Conservation (phyloP, 75 land plant genomes). For the Isoetes taiwanensis region DNA sequence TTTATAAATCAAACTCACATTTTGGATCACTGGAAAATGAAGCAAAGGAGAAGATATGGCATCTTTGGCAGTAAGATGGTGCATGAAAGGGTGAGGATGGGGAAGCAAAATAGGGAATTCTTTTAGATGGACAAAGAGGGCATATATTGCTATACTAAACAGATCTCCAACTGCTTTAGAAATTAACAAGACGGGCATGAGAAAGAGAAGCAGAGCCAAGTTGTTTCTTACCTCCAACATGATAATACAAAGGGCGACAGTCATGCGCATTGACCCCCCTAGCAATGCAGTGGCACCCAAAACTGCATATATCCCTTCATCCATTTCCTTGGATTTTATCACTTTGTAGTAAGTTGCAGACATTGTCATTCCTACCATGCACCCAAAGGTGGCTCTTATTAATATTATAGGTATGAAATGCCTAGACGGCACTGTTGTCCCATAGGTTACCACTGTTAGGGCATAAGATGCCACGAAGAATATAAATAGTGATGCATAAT, state of each 20-base stretch:
- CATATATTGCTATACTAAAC: not conserved
- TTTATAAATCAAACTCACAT: not conserved
- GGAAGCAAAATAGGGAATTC: not conserved
- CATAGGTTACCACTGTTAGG: not conserved
- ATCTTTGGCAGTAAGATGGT: not conserved
- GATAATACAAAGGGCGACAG: not conserved
- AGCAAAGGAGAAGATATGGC: not conserved
- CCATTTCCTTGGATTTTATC: slow-evolving; percentile 4
- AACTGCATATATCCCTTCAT: not conserved
- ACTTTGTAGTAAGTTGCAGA: not conserved
- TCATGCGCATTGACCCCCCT: not conserved
- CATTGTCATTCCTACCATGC: not conserved
- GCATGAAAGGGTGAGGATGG: slow-evolving; percentile 1
- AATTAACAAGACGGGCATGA: not conserved
- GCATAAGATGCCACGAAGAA: not conserved
- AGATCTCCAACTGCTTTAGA: not conserved
- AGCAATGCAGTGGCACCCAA: slow-evolving; percentile 2
- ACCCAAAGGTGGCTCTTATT: slow-evolving; percentile 5
- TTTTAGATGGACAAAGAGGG: not conserved
- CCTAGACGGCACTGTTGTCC: not conserved
- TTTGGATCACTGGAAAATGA: not conserved
- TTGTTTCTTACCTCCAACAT: not conserved
- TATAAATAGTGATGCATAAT: not conserved
- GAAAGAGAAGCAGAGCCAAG: not conserved
- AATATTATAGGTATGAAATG: not conserved